These are phyloP conservation scores for Macadamia tetraphylla DNA, from an alignment of 164 flowering plant genomes.

Conservation along the genomic window DNA sequence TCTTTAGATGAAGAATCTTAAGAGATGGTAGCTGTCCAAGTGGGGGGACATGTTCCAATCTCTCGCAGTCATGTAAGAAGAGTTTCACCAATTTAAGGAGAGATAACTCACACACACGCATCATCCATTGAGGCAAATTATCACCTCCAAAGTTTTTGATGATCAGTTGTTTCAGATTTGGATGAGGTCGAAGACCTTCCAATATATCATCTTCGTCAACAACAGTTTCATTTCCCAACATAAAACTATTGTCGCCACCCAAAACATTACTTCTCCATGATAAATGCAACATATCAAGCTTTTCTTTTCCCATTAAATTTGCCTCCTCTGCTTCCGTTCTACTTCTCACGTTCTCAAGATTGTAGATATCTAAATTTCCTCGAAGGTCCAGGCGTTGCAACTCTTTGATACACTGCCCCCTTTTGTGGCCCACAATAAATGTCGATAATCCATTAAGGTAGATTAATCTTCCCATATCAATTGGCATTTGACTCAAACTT, in stretches of 20 bases:
- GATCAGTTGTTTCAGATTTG: not conserved
- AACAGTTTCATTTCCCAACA: too few species aligned
- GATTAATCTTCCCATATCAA: too few species aligned
- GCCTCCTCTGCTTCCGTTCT: not conserved
- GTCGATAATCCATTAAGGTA: too few species aligned
- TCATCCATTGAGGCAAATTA: constrained; percentile 6
- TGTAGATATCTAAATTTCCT: not conserved
- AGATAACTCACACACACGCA: not conserved
- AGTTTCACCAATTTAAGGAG: too few species aligned
- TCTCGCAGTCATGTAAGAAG: too few species aligned
- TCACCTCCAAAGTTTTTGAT: constrained; percentile 1
- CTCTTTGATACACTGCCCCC: constrained; percentile 5
- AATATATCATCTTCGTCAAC: not conserved
- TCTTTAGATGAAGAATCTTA: too few species aligned
- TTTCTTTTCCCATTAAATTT: constrained; percentile 1
- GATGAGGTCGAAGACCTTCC: constrained; percentile 14
- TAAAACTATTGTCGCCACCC: too few species aligned
- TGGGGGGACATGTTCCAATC: too few species aligned
- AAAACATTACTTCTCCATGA: not conserved
- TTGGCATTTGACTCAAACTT: too few species aligned
- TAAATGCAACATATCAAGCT: not conserved
- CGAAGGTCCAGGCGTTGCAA: constrained; percentile 8
- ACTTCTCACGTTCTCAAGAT: constrained; percentile 1
- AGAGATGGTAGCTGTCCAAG: too few species aligned
- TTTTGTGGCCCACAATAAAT: not conserved